Evolutionary conservation across 257 asterid genomes (phyloP).

Genomic region (Parsonsia alboflavescens): DNA sequence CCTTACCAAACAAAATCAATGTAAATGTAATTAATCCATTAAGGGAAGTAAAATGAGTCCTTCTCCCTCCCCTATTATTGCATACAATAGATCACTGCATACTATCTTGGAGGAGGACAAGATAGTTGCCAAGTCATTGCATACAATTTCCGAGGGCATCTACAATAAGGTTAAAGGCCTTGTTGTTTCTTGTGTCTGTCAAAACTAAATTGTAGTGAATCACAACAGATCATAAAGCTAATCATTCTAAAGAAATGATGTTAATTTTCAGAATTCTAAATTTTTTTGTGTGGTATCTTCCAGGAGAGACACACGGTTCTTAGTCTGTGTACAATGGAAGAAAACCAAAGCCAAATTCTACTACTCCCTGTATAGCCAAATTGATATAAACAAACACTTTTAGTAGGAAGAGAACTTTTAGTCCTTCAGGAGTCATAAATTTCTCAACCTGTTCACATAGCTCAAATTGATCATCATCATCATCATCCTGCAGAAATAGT

Average conservation of each 20-base stretch:
- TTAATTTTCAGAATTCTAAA: not conserved
- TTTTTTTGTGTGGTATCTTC: not conserved
- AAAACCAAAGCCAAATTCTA: too few relatives aligned
- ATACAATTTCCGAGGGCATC: constrained; percentile 71
- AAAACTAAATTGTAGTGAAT: not conserved
- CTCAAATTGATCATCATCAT: constrained; percentile 27
- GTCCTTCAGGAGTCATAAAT: constrained; percentile 14
- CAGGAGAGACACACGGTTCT: not conserved
- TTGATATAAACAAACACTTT: too few relatives aligned
- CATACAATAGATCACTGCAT: too few relatives aligned
- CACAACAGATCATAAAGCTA: too few relatives aligned
- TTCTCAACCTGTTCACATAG: constrained; percentile 27
- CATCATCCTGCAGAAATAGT: constrained; percentile 7
- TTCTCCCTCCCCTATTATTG: too few relatives aligned
- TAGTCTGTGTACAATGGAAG: not conserved
- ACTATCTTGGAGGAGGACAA: constrained; percentile 73
- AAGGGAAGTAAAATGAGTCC: too few relatives aligned
- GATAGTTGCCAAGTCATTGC: constrained; percentile 57
- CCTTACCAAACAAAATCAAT: too few relatives aligned
- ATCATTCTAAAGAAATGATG: not conserved
- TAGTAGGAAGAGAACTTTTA: too few relatives aligned
- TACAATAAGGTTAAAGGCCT: constrained; percentile 45
- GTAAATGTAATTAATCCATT: too few relatives aligned
- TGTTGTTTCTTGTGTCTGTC: not conserved
- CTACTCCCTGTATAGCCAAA: too few relatives aligned